Base-by-base conservation (phyloP, 768 basidiomycete genomes). In the Phaeolepiota aurea region DNA sequence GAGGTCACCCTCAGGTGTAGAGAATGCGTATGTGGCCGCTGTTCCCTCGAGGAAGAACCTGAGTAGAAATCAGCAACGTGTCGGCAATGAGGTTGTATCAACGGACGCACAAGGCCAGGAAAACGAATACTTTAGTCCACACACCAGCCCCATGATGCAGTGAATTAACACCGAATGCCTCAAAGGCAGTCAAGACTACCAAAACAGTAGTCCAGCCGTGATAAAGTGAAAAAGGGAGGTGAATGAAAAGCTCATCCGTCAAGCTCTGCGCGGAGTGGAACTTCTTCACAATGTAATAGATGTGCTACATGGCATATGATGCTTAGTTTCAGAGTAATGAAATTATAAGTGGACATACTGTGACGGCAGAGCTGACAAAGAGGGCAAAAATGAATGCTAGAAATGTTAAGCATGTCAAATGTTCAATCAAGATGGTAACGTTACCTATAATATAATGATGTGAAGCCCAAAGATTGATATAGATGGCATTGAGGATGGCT, bases 281-380 rank as follows among this genome's bases (percentile, higher is more conserved):
- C 63, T 91, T 89, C 74, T 94, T 93, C 56, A 97, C 83, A 44
- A 87, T 67, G 57, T 93, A 97, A 68, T 98, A 96, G 58, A 94
- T 87, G 61, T 93, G 90, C 74, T 83, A 55, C 2, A 68, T 56
- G 58, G 15, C 11, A 62, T 51, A 44, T 41, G 28, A 40, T 43
- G 46, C 36, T 61, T 51, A 13, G 60, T 55, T 37, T 58, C 51
- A 48, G n/a, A 14, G 2, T n/a, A 10, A 57, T 61, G 23, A 59
- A 22, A 40, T 38, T 31, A 20, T 35, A 12, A 7, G 34, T 43
- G 21, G 20, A 31, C 64, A n/a, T 48, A 68, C 70, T 5, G 73
- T 72, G 4, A 74, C 72, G 12, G 74, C 59, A 45, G 87, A 86
- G 58, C 83, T 85, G 51, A 96, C 89, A 52, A 96, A 75, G 44